phyloP scores from a whole-genome alignment of 306 rosid species.

The Trifolium subterraneum region DNA sequence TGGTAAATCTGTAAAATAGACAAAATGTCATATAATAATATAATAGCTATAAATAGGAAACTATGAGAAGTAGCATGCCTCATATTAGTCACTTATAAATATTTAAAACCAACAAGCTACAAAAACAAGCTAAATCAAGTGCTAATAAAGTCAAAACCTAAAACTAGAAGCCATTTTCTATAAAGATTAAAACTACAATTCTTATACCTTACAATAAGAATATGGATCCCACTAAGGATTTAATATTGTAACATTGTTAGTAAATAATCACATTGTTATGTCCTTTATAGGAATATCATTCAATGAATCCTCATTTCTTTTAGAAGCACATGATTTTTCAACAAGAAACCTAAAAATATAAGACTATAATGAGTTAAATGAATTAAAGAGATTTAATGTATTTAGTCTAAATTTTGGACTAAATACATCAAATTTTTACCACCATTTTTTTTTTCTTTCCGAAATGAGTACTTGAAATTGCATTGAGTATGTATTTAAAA shows the following conservation, averaged over 20 bases:
- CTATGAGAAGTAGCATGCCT: conserved; percentile 15
- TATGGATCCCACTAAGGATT: conserved; percentile 9
- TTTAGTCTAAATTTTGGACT: no score
- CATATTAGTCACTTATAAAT: not conserved
- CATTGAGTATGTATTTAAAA: no score
- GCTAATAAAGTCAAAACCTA: conserved; percentile 26
- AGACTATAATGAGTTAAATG: no score
- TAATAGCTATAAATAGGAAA: not conserved
- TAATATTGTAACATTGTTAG: not conserved
- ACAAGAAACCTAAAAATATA: not conserved
- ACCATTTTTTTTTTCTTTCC: no score
- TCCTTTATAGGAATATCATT: not conserved
- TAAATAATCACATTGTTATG: conserved; percentile 15
- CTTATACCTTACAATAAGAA: conserved; percentile 21
- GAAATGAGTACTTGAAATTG: no score
- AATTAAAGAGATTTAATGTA: no score
- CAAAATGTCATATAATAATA: conserved; percentile 1
- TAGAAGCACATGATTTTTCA: not conserved
- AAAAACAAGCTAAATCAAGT: conserved; percentile 17
- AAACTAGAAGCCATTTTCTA: not conserved
- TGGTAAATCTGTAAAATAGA: not conserved
- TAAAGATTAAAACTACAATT: not conserved
- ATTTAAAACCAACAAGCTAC: conserved; percentile 1
- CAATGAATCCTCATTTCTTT: not conserved
- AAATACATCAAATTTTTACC: no score